These are phyloP conservation scores for Periconia macrospinosa DNA, from an alignment of 2,329 filamentous ascomycete genomes.

Conservation along the genomic window DNA sequence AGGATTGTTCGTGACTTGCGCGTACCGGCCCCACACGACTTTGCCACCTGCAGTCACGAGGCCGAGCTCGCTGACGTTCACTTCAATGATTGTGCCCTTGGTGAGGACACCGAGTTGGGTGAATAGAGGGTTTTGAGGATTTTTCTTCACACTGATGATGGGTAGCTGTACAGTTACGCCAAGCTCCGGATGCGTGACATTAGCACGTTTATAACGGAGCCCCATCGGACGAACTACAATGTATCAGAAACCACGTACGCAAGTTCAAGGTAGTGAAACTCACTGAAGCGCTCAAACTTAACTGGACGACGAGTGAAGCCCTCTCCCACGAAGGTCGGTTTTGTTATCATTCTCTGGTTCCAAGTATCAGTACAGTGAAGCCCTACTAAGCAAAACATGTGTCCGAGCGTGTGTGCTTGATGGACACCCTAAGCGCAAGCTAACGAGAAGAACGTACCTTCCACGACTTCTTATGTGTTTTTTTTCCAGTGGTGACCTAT, in stretches of 20 bases:
- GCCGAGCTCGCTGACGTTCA: constrained; percentile 90
- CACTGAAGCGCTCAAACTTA: constrained; percentile 65
- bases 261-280: no score
- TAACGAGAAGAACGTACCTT: constrained; percentile 52
- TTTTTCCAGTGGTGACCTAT: constrained; percentile 86
- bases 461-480: constrained; percentile 82
- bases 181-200: constrained; percentile 75
- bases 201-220: constrained; percentile 77
- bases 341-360: constrained; percentile 65
- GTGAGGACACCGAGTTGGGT: constrained; percentile 74
- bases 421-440: no score
- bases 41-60: constrained; percentile 89
- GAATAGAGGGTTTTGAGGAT: constrained; percentile 10
- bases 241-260: no score
- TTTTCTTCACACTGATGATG: constrained; percentile 71
- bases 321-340: constrained; percentile 85
- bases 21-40: constrained; percentile 49
- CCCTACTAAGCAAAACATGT: no score
- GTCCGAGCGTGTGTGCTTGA: no score
- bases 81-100: constrained; percentile 67
- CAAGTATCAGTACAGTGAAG: no score
- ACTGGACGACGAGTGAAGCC: constrained; percentile 89
- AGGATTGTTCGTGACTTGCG: constrained; percentile 14
- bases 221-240: constrained; percentile 63
- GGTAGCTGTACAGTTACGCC: constrained; percentile 83